Evolutionary conservation across 2,329 filamentous ascomycete species (phyloP), one percentile per base, ranked within the genome.

Genomic region (Xylariales sp.): DNA sequence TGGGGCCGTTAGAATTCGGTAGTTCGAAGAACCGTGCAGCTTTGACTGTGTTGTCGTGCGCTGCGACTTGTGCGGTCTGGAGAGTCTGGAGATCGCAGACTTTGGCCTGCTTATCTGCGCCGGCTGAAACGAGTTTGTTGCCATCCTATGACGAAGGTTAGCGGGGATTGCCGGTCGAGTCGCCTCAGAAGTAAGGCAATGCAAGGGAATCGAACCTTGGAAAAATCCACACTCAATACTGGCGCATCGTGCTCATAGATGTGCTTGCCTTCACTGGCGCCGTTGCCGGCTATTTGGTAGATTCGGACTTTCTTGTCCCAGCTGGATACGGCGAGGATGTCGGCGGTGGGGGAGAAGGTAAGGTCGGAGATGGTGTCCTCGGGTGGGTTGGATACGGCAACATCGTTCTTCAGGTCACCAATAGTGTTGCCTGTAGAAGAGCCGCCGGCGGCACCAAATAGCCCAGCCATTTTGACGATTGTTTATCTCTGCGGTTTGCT

Each of bases 241-340:
- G 94, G 93, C 52, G 87, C 93, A 72, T 93, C 91, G 81, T 97
- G 93, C 73, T 97, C 92, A 77, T 96, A 97, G 67, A 91, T 84
- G 70, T 93, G 93, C 77, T 94, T 95, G 57, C 93, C 94, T 78
- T 93, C 89, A 76, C 92, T 95, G 78, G 92, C 88, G 50, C 94
- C 93, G 72, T 89, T 89, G 64, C 82, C 82, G 72, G 91, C 89
- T 78, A 98, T 93, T 80, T 98, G 93, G 83, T 98, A 99, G 78
- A 99, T 95, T 77, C 94, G 91, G 71, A 98, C 93, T 80, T 97
- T 97, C 84, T 97, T 97, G 82, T 99, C 96, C 96, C 96, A 99
- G 75, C 93, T 97, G 55, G 93, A 85, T 43, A 97, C 93, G 30
- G 95, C 94, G 18, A 99, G 86, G 78, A 97, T 92, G 75, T 98